Conservation (phyloP, 768 basidiomycete genomes). For the Boletus huronensis region DNA sequence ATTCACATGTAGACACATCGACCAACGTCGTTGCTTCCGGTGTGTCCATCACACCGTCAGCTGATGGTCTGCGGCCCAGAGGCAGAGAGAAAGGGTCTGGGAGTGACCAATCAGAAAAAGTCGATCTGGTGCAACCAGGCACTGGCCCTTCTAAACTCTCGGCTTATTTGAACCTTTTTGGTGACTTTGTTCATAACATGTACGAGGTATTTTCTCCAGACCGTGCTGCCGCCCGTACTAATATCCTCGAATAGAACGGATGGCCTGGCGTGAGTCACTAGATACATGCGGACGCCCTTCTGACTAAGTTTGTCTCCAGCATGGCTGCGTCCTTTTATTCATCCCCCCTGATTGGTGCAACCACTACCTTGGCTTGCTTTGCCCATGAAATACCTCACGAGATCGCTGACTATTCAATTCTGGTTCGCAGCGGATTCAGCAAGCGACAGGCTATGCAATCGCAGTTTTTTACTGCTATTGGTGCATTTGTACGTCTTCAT, state of each 20-base stretch:
- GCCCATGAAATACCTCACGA: slow-evolving; percentile 95
- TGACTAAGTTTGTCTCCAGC: slow-evolving; percentile 35
- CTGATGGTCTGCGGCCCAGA: slow-evolving; percentile 52
- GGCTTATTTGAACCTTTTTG: slow-evolving; percentile 89
- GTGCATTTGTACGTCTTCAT: slow-evolving; percentile 68
- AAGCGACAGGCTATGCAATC: slow-evolving; percentile 92
- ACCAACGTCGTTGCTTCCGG: slow-evolving; percentile 43
- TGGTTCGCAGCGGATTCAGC: slow-evolving; percentile 85
- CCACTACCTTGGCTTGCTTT: slow-evolving; percentile 92
- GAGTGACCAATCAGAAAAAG: slow-evolving; percentile 23
- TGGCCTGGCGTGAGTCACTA: slow-evolving; percentile 73
- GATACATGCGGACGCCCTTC: slow-evolving; percentile 1
- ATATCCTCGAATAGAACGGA: slow-evolving; percentile 60
- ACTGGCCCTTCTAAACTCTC: slow-evolving; percentile 76
- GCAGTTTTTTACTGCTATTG: slow-evolving; percentile 88
- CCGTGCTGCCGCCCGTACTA: slow-evolving; percentile 17
- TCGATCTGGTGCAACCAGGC: slow-evolving; percentile 23
- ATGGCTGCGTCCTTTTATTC: slow-evolving; percentile 98
- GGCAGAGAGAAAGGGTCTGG: slow-evolving; percentile 25
- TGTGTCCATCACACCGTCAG: slow-evolving; percentile 36
- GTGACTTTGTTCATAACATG: slow-evolving; percentile 95
- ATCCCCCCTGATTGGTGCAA: slow-evolving; percentile 90
- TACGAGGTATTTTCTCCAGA: slow-evolving; percentile 28
- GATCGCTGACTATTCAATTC: slow-evolving; percentile 96
- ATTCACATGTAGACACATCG: slow-evolving; percentile 40